These are phyloP conservation scores for Geosiphon pyriformis DNA, from an alignment of 192 early-diverging fungal genomes.

Conservation along the genomic window DNA sequence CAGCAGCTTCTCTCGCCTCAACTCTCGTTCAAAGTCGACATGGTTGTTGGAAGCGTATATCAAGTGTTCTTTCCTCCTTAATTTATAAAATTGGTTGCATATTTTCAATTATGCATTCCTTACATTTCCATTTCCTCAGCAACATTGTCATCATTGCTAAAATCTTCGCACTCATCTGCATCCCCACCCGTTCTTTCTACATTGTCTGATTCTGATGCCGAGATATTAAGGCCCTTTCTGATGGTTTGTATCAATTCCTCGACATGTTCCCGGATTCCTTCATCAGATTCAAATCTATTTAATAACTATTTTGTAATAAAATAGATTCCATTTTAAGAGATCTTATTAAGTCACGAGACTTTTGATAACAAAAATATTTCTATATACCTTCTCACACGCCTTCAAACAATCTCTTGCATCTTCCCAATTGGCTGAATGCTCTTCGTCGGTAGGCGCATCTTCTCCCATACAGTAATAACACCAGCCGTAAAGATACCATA, in stretches of 20 bases:
- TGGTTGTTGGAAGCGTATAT: not conserved
- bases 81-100: not conserved
- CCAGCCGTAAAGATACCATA: conserved; percentile 97
- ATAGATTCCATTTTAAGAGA: not conserved
- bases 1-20: not conserved
- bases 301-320: conserved; percentile 46
- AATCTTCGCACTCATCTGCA: conserved; percentile 51
- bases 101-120: not conserved
- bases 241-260: conserved; percentile 64
- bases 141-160: conserved; percentile 37
- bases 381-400: conserved; percentile 51
- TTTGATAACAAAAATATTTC: conserved; percentile 19
- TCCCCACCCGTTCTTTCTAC: conserved; percentile 46
- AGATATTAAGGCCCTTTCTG: conserved; percentile 42
- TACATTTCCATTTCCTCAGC: conserved; percentile 42
- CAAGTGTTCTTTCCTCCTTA: conserved; percentile 1
- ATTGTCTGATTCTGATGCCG: conserved; percentile 43
- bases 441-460: conserved; percentile 46
- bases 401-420: conserved; percentile 81
- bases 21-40: not conserved
- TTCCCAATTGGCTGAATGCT: conserved; percentile 50
- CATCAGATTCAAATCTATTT: conserved; percentile 54
- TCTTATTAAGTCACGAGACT: conserved; percentile 4
- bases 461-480: conserved; percentile 74
- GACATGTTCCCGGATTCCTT: conserved; percentile 61